Percentiles rank a stretch among this genome's conserved stretches.
Conservation (phyloP, 768 basidiomycete species). For the Amanita muscaria region DNA sequence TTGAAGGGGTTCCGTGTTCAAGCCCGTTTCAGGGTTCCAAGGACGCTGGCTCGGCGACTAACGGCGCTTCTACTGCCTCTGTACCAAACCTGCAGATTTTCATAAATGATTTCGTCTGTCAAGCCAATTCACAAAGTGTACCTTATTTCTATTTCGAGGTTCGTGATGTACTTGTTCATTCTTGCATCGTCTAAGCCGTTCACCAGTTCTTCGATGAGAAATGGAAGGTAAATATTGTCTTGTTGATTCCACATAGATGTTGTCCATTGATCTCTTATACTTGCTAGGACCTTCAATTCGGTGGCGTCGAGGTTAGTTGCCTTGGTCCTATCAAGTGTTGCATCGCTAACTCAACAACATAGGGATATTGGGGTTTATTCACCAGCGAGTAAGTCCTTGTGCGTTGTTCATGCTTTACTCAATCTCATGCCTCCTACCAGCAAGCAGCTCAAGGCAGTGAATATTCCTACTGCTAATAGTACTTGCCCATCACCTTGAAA, state of each 20-base stretch:
- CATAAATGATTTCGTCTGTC: slow-evolving; percentile 84
- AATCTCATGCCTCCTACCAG: slow-evolving; percentile 31
- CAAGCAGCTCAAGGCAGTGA: slow-evolving; percentile 62
- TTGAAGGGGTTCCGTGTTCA: neutral
- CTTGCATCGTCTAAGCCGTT: neutral
- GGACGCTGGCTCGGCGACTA: slow-evolving; percentile 43
- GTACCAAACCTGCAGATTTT: slow-evolving; percentile 52
- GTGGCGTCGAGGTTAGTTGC: slow-evolving; percentile 56
- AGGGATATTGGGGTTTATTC: slow-evolving; percentile 43
- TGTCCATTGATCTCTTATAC: too few relatives aligned
- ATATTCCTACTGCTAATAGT: slow-evolving; percentile 49
- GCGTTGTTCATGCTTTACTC: slow-evolving; percentile 2
- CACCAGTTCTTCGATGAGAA: slow-evolving; percentile 65
- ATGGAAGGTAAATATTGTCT: slow-evolving; percentile 49
- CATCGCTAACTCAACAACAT: neutral
- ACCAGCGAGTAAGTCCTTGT: slow-evolving; percentile 30
- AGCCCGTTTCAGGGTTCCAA: slow-evolving; percentile 39
- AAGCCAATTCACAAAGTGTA: slow-evolving; percentile 68
- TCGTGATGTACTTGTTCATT: slow-evolving; percentile 12
- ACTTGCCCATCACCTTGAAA: too few relatives aligned
- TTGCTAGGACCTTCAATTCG: slow-evolving; percentile 52
- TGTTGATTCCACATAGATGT: neutral
- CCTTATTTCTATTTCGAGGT: slow-evolving; percentile 87
- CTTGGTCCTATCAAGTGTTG: neutral
- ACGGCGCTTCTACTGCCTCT: slow-evolving; percentile 62